Evolutionary conservation across 768 basidiomycete species (phyloP).

Genomic region (Xanthoconium stramineum): DNA sequence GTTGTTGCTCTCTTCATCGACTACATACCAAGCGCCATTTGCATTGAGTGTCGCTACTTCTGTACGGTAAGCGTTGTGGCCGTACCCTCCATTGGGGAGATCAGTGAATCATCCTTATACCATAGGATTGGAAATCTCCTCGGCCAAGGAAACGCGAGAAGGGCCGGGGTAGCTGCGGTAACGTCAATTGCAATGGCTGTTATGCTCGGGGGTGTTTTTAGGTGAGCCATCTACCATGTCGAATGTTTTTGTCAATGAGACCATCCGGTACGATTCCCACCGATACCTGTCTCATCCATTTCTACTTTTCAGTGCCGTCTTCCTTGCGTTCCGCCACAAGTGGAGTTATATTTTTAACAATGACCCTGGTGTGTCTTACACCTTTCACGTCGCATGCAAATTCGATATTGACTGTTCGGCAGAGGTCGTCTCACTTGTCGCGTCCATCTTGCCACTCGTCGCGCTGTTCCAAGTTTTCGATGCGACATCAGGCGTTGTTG

Average conservation of each 20-base stretch:
- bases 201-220: conserved; percentile 59
- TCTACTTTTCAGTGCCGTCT: conserved; percentile 40
- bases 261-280: background rate
- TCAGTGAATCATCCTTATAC: background rate
- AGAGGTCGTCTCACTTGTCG: conserved; percentile 49
- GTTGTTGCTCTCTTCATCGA: conserved; percentile 69
- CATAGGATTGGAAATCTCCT: conserved; percentile 82
- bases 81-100: background rate
- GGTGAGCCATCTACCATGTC: conserved; percentile 37
- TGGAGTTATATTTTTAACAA: conserved; percentile 78
- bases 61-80: conserved; percentile 57
- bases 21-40: conserved; percentile 81
- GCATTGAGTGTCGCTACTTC: conserved; percentile 80
- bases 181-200: conserved; percentile 66
- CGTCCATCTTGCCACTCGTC: conserved; percentile 70
- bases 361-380: conserved; percentile 46
- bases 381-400: background rate
- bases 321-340: conserved; percentile 56
- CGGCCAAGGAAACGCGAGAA: conserved; percentile 71
- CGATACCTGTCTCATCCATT: background rate
- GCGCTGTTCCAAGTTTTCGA: conserved; percentile 87
- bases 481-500: conserved; percentile 61
- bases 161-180: conserved; percentile 66
- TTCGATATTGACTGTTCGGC: conserved; percentile 3
- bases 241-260: background rate